These are phyloP conservation scores for Guillardia theta DNA, from an alignment of 78 protist species.

Conservation along the genomic window DNA sequence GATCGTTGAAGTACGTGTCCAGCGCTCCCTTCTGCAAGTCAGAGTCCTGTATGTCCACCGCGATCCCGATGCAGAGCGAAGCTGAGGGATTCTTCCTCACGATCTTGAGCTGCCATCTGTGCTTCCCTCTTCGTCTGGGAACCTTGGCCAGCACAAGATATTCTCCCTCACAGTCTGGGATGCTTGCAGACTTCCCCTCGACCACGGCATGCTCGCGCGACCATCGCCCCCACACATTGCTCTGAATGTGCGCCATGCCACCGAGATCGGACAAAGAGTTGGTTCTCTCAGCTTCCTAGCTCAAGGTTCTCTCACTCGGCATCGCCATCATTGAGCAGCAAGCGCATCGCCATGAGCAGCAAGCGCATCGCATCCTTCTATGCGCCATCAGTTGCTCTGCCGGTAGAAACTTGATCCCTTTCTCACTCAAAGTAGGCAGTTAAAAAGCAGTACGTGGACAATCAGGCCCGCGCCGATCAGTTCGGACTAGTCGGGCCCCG, in stretches of 20 bases:
- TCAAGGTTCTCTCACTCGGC: background rate
- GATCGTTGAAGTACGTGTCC: background rate
- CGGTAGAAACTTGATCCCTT: no score
- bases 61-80: background rate
- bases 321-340: background rate
- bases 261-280: background rate
- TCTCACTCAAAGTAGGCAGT: no score
- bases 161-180: background rate
- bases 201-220: background rate
- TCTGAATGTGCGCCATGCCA: background rate
- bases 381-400: background rate
- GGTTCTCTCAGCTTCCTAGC: background rate
- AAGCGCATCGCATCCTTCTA: background rate
- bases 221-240: constrained; percentile 7
- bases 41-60: background rate
- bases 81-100: background rate
- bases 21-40: background rate
- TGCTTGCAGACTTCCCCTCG: background rate
- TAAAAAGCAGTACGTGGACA: no score
- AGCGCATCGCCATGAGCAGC: background rate
- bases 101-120: background rate
- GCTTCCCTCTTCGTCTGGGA: background rate
- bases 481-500: no score
- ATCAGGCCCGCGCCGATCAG: no score
- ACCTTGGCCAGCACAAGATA: background rate